These are phyloP conservation scores for Solanum hybrid DNA, from an alignment of 305 asterid species.

Conservation along the genomic window DNA sequence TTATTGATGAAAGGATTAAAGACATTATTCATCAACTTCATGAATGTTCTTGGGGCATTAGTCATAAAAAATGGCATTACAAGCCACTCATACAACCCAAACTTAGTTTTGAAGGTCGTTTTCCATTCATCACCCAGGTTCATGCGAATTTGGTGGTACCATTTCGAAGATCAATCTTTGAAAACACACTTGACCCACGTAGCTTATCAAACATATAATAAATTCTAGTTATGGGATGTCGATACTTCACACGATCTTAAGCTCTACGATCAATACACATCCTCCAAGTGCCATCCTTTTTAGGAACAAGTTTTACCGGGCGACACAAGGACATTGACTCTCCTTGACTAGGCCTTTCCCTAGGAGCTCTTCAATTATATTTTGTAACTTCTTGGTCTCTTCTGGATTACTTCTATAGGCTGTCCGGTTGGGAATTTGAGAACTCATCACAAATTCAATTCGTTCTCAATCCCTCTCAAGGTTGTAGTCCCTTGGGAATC, in stretches of 20 bases:
- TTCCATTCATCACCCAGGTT: not conserved
- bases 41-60: not conserved
- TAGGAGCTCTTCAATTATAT: not conserved
- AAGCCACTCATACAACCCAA: not conserved
- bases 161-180: not conserved
- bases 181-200: not conserved
- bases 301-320: not conserved
- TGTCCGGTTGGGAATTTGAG: not conserved
- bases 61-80: not conserved
- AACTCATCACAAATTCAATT: not conserved
- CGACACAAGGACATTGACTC: not conserved
- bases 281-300: not conserved
- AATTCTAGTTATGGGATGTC: not conserved
- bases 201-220: not conserved
- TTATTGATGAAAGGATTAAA: not conserved
- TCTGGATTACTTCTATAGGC: not conserved
- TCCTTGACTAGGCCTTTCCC: not conserved
- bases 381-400: not conserved
- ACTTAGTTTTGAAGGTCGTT: not conserved
- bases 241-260: not conserved
- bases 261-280: not conserved
- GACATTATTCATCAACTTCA: not conserved
- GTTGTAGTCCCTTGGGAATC: not conserved
- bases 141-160: not conserved
- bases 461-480: not conserved